Conservation (phyloP, 2,329 filamentous ascomycete genomes). For the Dactylella cylindrospora region DNA sequence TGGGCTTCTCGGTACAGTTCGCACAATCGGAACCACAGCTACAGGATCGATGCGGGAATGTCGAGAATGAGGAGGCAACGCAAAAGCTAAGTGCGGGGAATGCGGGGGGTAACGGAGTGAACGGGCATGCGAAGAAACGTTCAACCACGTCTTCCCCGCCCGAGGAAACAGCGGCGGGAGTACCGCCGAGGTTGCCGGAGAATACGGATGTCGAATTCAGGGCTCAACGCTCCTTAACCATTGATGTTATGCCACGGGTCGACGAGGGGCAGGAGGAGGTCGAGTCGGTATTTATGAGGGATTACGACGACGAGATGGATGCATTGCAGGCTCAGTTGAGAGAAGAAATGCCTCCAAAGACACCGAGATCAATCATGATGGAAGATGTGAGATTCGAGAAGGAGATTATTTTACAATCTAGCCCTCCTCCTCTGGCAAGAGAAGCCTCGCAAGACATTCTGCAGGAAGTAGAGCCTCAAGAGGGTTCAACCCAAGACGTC, state of each 20-base stretch:
- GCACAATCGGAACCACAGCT: conserved; percentile 30
- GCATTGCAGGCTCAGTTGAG: conserved; percentile 30
- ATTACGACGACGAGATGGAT: conserved; percentile 43
- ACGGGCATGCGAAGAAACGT: conserved; percentile 38
- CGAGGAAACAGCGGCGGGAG: conserved; percentile 34
- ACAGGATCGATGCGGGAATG: neutral
- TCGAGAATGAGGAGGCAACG: conserved; percentile 3
- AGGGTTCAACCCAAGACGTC: neutral
- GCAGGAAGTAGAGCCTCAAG: neutral
- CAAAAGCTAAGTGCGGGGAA: conserved; percentile 4
- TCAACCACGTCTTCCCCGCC: conserved; percentile 40
- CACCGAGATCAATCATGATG: conserved; percentile 28
- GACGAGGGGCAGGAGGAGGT: conserved; percentile 38
- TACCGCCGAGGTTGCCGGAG: conserved; percentile 37
- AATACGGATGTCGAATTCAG: conserved; percentile 28
- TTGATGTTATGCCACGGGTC: conserved; percentile 39
- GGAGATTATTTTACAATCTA: conserved; percentile 6
- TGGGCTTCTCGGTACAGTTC: conserved; percentile 40
- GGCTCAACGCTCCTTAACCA: conserved; percentile 21
- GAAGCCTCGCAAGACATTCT: neutral
- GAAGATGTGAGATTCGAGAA: conserved; percentile 26
- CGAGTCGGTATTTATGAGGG: conserved; percentile 39
- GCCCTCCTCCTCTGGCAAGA: neutral
- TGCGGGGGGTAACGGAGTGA: neutral
- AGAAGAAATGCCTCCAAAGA: conserved; percentile 34